phyloP scores from a whole-genome alignment of 1,284 basidiomycete species.

The Meira miltonrushii region DNA sequence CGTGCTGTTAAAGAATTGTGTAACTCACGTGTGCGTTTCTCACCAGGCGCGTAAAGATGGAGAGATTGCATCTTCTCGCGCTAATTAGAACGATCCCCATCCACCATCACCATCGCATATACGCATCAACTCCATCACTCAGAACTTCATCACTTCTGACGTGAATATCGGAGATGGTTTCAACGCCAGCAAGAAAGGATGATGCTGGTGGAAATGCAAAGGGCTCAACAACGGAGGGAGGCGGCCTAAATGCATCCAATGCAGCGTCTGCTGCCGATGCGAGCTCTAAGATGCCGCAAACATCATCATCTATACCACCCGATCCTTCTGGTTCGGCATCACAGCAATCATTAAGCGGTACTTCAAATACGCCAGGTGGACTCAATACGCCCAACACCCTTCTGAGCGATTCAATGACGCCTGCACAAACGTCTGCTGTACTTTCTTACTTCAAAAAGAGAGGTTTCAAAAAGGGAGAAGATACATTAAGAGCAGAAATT shows the following conservation, averaged over 20 bases:
- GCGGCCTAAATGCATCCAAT: not conserved
- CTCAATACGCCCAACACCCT: not conserved
- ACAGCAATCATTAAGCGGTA: no score
- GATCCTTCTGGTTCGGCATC: no score
- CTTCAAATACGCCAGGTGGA: no score
- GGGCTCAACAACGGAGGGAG: slow-evolving; percentile 2
- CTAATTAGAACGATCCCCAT: no score
- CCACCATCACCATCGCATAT: no score
- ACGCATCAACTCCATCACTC: no score
- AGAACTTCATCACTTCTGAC: no score
- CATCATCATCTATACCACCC: no score
- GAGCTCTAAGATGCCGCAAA: no score
- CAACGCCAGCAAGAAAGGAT: slow-evolving; percentile 5
- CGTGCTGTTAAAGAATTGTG: not conserved
- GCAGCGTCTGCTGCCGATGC: no score
- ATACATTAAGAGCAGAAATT: slow-evolving; percentile 67
- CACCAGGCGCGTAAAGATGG: no score
- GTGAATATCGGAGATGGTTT: slow-evolving; percentile 1
- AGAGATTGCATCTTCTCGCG: no score
- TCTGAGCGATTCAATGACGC: not conserved
- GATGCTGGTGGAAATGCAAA: not conserved
- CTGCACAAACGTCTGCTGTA: slow-evolving; percentile 56
- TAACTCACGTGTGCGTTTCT: not conserved
- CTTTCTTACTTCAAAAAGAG: slow-evolving; percentile 77
- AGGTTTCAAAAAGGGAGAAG: slow-evolving; percentile 72